Conservation (phyloP, 495 filamentous ascomycete genomes). For the Aspergillus cristatus region DNA sequence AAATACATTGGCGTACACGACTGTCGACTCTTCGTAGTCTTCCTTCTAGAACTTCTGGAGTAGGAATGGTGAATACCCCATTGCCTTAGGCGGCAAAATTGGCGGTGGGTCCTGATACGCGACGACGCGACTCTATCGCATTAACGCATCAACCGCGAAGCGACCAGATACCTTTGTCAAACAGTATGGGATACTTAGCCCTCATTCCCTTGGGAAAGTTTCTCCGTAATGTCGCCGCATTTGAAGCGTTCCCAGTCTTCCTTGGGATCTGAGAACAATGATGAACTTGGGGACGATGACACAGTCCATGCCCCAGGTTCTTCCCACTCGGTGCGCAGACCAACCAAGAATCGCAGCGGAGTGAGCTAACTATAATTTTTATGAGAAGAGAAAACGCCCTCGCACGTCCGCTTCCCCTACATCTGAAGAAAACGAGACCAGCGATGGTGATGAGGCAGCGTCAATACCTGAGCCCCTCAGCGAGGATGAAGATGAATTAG, state of each 20-base stretch:
- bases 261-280: constrained; percentile 38
- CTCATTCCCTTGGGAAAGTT: not conserved
- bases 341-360: not conserved
- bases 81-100: not conserved
- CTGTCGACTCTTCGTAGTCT: no score
- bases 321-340: constrained; percentile 1
- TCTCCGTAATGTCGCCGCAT: constrained; percentile 17
- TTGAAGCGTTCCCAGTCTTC: constrained; percentile 40
- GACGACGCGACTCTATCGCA: constrained; percentile 8
- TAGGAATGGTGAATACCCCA: no score
- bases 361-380: no score
- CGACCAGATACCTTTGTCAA: no score
- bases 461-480: constrained; percentile 29
- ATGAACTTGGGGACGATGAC: constrained; percentile 29
- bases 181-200: no score
- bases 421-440: constrained; percentile 16
- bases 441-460: constrained; percentile 15
- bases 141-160: no score
- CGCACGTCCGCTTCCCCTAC: constrained; percentile 20
- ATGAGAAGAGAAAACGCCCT: constrained; percentile 28
- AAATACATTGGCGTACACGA: no score
- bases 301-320: constrained; percentile 1
- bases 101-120: constrained; percentile 2
- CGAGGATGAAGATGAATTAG: constrained; percentile 41
- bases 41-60: no score